Conservation (phyloP, 2,329 filamentous ascomycete species). For the Ascochyta viciae-villosae region DNA sequence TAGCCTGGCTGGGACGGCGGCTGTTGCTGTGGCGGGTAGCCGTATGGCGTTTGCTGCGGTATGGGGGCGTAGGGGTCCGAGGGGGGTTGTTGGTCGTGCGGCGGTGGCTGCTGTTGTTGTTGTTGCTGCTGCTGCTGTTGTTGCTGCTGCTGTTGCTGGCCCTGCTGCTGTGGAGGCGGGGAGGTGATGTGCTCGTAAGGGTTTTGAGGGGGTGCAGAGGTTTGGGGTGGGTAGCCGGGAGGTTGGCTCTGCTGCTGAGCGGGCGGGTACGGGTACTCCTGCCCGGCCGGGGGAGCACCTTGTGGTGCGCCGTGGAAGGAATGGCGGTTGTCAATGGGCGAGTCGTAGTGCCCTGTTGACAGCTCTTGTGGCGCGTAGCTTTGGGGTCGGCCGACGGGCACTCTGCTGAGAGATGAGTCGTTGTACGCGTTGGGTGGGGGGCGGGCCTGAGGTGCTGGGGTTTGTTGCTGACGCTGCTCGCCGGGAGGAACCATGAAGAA, state of each 20-base stretch:
- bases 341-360: slow-evolving; percentile 55
- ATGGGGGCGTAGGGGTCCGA: slow-evolving; percentile 41
- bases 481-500: slow-evolving; percentile 50
- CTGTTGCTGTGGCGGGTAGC: slow-evolving; percentile 31
- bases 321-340: slow-evolving; percentile 55
- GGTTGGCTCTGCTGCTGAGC: slow-evolving; percentile 25
- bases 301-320: slow-evolving; percentile 43
- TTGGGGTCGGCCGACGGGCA: slow-evolving; percentile 44
- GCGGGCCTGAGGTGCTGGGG: slow-evolving; percentile 37
- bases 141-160: too few relatives aligned
- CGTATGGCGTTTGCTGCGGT: slow-evolving; percentile 35
- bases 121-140: too few relatives aligned
- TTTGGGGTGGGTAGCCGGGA: slow-evolving; percentile 36
- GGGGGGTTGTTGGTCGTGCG: slow-evolving; percentile 32
- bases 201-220: slow-evolving; percentile 23
- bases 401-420: slow-evolving; percentile 44
- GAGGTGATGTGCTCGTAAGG: slow-evolving; percentile 40
- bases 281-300: slow-evolving; percentile 36
- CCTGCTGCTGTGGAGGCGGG: slow-evolving; percentile 30
- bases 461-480: slow-evolving; percentile 41
- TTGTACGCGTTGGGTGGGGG: slow-evolving; percentile 47
- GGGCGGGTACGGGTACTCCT: slow-evolving; percentile 38
- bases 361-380: slow-evolving; percentile 56
- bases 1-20: slow-evolving; percentile 29
- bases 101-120: slow-evolving; percentile 30